These are phyloP conservation scores for Gamsiella multidivaricata DNA, from an alignment of 192 early-diverging fungal species.

Conservation along the genomic window DNA sequence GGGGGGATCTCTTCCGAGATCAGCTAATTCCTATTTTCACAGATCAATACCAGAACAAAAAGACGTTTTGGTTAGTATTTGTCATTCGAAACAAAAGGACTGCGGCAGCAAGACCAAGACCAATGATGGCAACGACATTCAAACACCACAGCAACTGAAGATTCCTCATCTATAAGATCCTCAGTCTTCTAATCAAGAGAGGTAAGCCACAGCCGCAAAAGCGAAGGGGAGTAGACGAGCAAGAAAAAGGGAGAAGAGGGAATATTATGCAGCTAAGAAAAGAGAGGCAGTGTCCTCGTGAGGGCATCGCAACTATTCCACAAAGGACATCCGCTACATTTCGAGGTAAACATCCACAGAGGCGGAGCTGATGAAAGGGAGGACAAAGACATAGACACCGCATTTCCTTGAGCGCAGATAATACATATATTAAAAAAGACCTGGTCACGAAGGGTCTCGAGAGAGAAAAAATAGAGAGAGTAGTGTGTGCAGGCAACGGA, in stretches of 20 bases:
- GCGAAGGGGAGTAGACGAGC: conserved; percentile 8
- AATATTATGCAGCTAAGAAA: conserved; percentile 19
- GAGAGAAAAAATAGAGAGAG: not conserved
- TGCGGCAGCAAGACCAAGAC: not conserved
- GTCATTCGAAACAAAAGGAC: not conserved
- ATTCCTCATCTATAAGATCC: conserved; percentile 24
- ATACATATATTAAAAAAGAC: too few relatives aligned
- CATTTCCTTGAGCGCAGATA: too few relatives aligned
- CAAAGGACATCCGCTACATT: too few relatives aligned
- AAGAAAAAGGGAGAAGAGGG: conserved; percentile 13
- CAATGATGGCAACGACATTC: not conserved
- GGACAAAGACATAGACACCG: not conserved
- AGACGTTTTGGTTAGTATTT: not conserved
- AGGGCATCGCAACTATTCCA: not conserved
- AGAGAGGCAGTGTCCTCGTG: not conserved
- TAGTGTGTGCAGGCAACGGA: not conserved
- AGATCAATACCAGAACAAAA: conserved; percentile 20
- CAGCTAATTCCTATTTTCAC: conserved; percentile 82
- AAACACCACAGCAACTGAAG: not conserved
- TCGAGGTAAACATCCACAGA: too few relatives aligned
- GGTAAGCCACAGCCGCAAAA: conserved; percentile 35
- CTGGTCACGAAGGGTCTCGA: too few relatives aligned
- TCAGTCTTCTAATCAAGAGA: conserved; percentile 25
- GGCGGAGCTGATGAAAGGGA: too few relatives aligned
- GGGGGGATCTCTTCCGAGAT: conserved; percentile 97